Conservation (phyloP, 2,329 filamentous ascomycete species). For the Aspergillus versicolor region DNA sequence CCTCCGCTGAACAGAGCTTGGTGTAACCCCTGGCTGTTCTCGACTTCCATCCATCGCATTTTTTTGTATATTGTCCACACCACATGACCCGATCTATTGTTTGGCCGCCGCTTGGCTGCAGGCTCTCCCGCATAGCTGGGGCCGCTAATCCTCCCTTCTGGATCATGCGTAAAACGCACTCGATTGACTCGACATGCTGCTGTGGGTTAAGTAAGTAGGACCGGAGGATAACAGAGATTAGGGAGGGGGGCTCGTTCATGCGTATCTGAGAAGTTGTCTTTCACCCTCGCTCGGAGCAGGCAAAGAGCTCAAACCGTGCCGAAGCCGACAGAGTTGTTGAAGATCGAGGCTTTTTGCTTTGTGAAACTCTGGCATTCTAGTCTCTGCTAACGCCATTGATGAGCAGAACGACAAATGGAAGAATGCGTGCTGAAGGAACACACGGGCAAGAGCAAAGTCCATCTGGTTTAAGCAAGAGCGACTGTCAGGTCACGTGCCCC, state of each 20-base stretch:
- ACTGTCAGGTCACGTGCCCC: conserved; percentile 4
- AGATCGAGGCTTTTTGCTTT: neutral
- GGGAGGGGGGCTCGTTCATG: neutral
- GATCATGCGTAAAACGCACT: conserved; percentile 1
- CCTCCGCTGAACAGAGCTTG: conserved; percentile 1
- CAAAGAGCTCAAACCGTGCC: neutral
- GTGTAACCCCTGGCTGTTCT: conserved; percentile 7
- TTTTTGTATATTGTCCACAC: neutral
- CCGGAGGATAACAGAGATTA: neutral
- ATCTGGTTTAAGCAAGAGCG: neutral
- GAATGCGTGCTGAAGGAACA: neutral
- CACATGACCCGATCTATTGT: conserved; percentile 13
- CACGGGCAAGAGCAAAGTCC: neutral
- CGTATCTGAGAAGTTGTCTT: neutral
- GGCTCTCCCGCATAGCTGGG: conserved; percentile 3
- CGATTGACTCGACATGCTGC: neutral
- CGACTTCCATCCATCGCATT: conserved; percentile 2
- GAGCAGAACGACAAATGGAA: neutral
- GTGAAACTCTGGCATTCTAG: neutral
- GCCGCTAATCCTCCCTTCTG: conserved; percentile 1
- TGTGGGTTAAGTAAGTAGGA: conserved; percentile 5
- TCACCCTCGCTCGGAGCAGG: neutral
- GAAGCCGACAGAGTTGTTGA: neutral
- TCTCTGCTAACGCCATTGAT: neutral
- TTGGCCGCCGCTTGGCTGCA: conserved; percentile 10